Conservation (phyloP, 2,329 filamentous ascomycete genomes). For the Penicillium sp. region DNA sequence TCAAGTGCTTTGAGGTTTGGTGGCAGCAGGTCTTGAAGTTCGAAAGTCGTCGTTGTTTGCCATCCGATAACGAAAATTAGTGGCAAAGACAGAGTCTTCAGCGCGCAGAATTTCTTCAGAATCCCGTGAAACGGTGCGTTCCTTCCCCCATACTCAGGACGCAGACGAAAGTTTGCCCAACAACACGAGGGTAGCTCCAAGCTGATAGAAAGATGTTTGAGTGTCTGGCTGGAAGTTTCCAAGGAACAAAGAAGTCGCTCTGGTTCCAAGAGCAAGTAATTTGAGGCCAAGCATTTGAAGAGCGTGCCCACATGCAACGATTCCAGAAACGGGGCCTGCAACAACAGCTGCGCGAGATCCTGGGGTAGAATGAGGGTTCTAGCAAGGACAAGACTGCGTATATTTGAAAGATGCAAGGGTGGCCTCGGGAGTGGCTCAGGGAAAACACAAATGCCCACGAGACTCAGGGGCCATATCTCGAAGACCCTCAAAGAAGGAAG, state of each 20-base stretch:
- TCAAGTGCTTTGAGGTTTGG: not conserved
- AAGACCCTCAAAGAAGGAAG: conserved; percentile 5
- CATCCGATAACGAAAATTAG: not conserved
- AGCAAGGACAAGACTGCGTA: not conserved
- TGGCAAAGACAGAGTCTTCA: not conserved
- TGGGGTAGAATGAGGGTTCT: not conserved
- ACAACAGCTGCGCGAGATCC: not conserved
- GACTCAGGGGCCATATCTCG: conserved; percentile 4
- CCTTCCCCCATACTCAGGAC: too few relatives aligned
- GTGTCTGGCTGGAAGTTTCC: not conserved
- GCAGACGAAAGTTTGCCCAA: not conserved
- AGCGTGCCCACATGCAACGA: not conserved
- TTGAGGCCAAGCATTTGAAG: not conserved
- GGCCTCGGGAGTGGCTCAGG: not conserved
- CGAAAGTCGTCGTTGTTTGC: not conserved
- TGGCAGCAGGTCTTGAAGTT: not conserved
- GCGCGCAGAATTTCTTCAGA: not conserved
- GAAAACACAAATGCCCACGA: not conserved
- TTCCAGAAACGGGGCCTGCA: not conserved
- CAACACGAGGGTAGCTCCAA: not conserved
- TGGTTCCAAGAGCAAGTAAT: not conserved
- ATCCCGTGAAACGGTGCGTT: not conserved
- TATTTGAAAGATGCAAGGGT: not conserved
- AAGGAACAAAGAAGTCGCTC: not conserved
- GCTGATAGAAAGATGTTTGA: not conserved